phyloP scores from a whole-genome alignment of 2,329 filamentous ascomycete genomes.

The Calonectria pseudoturangicola region DNA sequence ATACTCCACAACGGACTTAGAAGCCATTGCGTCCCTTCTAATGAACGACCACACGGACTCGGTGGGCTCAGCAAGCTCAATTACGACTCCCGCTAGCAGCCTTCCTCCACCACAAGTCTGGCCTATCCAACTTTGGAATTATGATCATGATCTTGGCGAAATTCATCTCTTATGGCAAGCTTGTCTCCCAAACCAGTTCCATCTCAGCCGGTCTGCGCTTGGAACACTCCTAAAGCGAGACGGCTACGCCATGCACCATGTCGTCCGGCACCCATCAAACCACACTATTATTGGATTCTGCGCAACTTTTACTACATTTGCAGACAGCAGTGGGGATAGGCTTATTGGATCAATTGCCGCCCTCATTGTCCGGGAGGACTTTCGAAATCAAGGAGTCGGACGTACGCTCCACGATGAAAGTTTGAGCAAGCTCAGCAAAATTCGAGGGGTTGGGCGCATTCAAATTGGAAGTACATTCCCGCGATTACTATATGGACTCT shows the following conservation, averaged over 20 bases:
- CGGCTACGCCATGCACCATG: constrained; percentile 75
- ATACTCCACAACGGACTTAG: constrained; percentile 68
- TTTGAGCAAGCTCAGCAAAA: constrained; percentile 67
- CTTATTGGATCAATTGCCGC: constrained; percentile 74
- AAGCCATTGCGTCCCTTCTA: constrained; percentile 70
- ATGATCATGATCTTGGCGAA: constrained; percentile 62
- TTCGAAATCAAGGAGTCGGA: constrained; percentile 71
- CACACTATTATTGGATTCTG: constrained; percentile 72
- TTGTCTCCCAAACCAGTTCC: constrained; percentile 65
- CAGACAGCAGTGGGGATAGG: constrained; percentile 70
- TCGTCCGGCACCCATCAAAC: constrained; percentile 68
- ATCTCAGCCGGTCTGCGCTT: constrained; percentile 65
- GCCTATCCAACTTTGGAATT: constrained; percentile 64
- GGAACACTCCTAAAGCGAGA: constrained; percentile 70
- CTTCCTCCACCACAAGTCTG: constrained; percentile 60
- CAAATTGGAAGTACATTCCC: constrained; percentile 77
- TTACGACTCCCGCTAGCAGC: constrained; percentile 35
- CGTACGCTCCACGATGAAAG: constrained; percentile 72
- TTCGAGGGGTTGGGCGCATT: constrained; percentile 71
- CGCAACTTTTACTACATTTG: constrained; percentile 76
- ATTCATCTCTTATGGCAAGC: constrained; percentile 69
- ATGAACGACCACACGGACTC: constrained; percentile 64
- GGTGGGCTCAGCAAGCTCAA: constrained; percentile 14
- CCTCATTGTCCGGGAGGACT: constrained; percentile 70
- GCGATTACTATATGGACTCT: constrained; percentile 73